Evolutionary conservation across 2,329 filamentous ascomycete species (phyloP), one percentile per base, ranked within the genome.

Genomic region (Beauveria brongniartii): DNA sequence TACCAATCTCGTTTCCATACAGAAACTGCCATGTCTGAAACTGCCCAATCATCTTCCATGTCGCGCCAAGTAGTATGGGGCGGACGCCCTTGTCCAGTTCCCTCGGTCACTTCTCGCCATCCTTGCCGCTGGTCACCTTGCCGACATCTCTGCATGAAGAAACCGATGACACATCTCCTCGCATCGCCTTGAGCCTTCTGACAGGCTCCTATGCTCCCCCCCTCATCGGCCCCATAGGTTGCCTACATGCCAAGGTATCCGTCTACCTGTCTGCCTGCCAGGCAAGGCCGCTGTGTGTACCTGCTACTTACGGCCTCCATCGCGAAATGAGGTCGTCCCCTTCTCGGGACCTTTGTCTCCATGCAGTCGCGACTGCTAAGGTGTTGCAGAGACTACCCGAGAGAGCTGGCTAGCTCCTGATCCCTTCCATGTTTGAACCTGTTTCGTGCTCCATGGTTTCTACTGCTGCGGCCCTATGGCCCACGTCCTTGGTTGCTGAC

Each of bases 381-480:
- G 7, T 37, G 54, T 26, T 20, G 30, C 26, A 40, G 43, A 7
- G 43, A 59, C 14, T n/a, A 43, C 47, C 34, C 44, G 9, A 44
- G 9, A 24, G 44, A 61, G 55, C 51, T 18, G 51, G 58, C 26
- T 55, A 26, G 51, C 51, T 61, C 51, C 58, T 61, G 58, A 55
- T 50, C 59, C 30, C n/a, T 43, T 24, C 18, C 43, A 47, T 55
- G 59, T 61, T 61, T 61, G 30, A 44, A 55, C 59, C 40, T 55
- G 59, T 61, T 61, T 61, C 52, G 58, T 30, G 43, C 20, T 55
- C 30, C 41, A 41, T 12, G 52, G 52, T 51, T 30, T 50, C 52
- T 24, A 9, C 59, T 61, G 22, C 30, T 24, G 30, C 40, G 24
- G 47, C 56, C 56, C 14, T 24, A 40, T 20, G 22, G 14, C 47